Conservation (phyloP, 495 filamentous ascomycete genomes). For the Cercophora sp. region DNA sequence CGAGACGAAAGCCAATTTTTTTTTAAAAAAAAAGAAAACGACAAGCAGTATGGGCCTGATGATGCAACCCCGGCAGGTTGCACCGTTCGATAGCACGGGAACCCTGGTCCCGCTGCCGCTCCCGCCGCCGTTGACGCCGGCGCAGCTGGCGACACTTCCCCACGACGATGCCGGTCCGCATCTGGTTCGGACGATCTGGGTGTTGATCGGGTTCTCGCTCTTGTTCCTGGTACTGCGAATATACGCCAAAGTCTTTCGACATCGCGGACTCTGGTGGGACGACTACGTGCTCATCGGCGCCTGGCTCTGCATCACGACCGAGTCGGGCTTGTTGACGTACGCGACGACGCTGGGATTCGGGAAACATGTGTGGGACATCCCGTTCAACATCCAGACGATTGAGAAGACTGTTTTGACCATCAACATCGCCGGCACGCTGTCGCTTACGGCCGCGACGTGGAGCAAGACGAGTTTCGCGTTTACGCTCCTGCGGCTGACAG, state of each 20-base stretch:
- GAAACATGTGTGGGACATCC: conserved; percentile 19
- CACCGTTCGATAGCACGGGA: no score
- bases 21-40: no score
- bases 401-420: conserved; percentile 10
- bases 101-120: no score
- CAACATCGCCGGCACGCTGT: conserved; percentile 16
- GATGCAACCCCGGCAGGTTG: no score
- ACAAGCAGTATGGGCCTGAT: no score
- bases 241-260: conserved; percentile 29
- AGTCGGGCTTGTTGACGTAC: conserved; percentile 8
- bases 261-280: conserved; percentile 29
- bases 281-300: conserved; percentile 30
- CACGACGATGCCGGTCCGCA: conserved; percentile 21
- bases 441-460: conserved; percentile 12
- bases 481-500: conserved; percentile 25
- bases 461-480: conserved; percentile 34
- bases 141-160: conserved; percentile 8
- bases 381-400: conserved; percentile 11
- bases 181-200: conserved; percentile 21
- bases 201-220: conserved; percentile 20
- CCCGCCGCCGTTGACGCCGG: not conserved
- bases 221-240: conserved; percentile 28
- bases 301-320: conserved; percentile 27
- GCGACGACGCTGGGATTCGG: conserved; percentile 20
- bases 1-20: no score